phyloP scores from a whole-genome alignment of 202 grass and related monocot genomes.

The Carex arenaria region DNA sequence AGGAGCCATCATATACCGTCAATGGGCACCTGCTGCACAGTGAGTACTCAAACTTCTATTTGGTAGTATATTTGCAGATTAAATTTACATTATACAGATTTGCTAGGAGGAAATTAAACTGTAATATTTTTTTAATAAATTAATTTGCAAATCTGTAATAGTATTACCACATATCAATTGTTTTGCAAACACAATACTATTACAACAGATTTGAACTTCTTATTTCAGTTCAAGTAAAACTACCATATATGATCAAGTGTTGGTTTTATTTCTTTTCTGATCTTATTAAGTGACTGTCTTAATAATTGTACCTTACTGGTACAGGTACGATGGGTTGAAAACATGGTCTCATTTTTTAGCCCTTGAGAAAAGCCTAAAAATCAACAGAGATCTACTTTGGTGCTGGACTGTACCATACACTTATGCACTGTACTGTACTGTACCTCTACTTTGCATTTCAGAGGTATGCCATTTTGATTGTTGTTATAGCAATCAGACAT shows the following conservation, averaged over 20 bases:
- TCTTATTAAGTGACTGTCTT: not conserved
- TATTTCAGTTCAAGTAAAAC: not conserved
- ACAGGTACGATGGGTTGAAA: not conserved
- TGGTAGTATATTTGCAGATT: not conserved
- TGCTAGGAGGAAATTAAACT: not conserved
- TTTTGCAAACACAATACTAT: not conserved
- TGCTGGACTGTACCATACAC: not conserved
- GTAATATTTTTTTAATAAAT: not conserved
- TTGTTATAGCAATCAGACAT: too few species aligned
- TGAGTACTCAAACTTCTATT: conserved; percentile 44
- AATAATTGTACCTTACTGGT: not conserved
- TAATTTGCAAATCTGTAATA: too few species aligned
- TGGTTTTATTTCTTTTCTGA: not conserved
- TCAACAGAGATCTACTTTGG: not conserved
- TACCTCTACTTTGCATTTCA: too few species aligned
- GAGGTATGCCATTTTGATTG: too few species aligned
- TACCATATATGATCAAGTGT: not conserved
- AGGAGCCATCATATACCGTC: conserved; percentile 59
- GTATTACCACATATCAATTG: too few species aligned
- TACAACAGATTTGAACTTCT: not conserved
- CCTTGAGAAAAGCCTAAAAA: conserved; percentile 10
- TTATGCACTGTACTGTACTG: not conserved
- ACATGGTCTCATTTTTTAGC: not conserved
- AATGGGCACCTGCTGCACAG: conserved; percentile 94
- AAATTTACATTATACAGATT: not conserved